Evolutionary conservation across 345 rosid species (phyloP).

Genomic region (Excoecaria agallocha): DNA sequence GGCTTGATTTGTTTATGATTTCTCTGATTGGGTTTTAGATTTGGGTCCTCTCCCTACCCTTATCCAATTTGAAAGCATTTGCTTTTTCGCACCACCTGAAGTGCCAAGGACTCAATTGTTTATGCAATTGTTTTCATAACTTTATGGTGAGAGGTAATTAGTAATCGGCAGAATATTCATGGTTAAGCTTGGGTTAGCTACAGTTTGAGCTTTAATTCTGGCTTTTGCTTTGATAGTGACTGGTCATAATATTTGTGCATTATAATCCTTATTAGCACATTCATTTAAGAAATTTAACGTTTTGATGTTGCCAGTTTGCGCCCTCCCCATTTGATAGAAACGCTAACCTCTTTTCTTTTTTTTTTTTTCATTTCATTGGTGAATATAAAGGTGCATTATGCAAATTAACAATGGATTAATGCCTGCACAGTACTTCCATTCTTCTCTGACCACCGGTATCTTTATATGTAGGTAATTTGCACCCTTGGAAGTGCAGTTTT

Average conservation of each 20-base stretch:
- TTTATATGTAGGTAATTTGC: conserved; percentile 52
- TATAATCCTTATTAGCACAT: conserved; percentile 2
- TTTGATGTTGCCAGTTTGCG: too few relatives aligned
- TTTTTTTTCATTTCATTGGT: neutral
- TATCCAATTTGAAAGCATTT: neutral
- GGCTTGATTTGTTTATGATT: neutral
- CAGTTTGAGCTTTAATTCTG: neutral
- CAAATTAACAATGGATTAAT: neutral
- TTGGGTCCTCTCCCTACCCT: neutral
- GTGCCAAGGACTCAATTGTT: neutral
- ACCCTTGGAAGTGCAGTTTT: conserved; percentile 65
- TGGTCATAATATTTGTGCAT: neutral
- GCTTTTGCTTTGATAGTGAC: neutral
- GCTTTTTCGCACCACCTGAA: neutral
- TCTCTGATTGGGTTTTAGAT: neutral
- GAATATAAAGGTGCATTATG: neutral
- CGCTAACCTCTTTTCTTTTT: too few relatives aligned
- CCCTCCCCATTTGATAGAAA: too few relatives aligned
- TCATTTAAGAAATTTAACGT: neutral
- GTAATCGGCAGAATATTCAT: neutral
- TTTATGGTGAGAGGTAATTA: neutral
- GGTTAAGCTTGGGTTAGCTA: neutral
- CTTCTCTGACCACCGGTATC: neutral
- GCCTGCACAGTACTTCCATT: neutral
- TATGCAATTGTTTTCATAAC: neutral